phyloP scores from a whole-genome alignment of 768 basidiomycete species.

The Boletus eberwhitei region DNA sequence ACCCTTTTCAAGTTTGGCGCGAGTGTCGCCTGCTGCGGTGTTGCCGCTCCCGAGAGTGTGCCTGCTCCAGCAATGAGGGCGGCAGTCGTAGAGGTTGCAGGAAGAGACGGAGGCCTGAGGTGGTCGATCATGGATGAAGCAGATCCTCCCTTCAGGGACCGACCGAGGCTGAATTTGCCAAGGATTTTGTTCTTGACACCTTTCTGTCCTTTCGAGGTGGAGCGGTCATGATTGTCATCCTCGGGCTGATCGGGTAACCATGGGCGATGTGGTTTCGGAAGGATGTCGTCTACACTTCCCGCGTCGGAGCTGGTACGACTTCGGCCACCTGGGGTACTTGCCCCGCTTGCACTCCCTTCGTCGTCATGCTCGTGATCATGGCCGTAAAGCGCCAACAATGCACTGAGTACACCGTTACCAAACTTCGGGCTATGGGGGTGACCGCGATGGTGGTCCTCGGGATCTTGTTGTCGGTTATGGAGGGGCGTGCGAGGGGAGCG shows the following conservation, averaged over 20 bases:
- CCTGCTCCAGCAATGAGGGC: constrained; percentile 70
- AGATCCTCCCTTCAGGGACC: constrained; percentile 19
- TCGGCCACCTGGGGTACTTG: constrained; percentile 15
- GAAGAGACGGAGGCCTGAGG: constrained; percentile 18
- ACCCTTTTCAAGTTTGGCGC: constrained; percentile 59
- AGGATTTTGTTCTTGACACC: not conserved
- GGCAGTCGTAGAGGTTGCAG: constrained; percentile 34
- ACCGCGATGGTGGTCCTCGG: constrained; percentile 4
- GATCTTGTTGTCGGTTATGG: not conserved
- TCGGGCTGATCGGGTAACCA: constrained; percentile 16
- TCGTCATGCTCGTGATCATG: constrained; percentile 30
- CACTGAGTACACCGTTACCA: constrained; percentile 58
- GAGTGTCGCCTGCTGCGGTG: constrained; percentile 44
- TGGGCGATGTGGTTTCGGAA: constrained; percentile 17
- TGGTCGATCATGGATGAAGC: constrained; percentile 27
- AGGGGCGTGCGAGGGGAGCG: constrained; percentile 3
- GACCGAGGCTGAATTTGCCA: constrained; percentile 13
- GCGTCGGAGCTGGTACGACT: constrained; percentile 23
- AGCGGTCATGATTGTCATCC: not conserved
- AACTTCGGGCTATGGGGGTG: constrained; percentile 11
- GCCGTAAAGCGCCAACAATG: constrained; percentile 61
- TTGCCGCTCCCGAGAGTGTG: constrained; percentile 58
- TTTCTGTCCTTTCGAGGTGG: not conserved
- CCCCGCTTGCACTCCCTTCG: constrained; percentile 21
- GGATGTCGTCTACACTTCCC: constrained; percentile 16